phyloP scores from a whole-genome alignment of 257 asterid species.

The Jacaranda copaia region DNA sequence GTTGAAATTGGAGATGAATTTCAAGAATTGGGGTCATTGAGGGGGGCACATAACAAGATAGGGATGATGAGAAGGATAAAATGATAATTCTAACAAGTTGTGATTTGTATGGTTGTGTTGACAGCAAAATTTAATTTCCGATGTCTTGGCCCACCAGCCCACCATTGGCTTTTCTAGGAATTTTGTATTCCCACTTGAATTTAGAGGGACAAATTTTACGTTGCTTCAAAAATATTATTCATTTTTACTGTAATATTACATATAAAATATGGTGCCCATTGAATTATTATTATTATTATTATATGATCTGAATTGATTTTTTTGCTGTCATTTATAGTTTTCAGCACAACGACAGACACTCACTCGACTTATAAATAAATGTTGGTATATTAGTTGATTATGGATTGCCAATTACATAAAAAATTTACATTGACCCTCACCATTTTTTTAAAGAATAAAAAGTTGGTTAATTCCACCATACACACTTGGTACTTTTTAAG shows the following conservation, averaged over 20 bases:
- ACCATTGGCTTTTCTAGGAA: constrained; percentile 13
- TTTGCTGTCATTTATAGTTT: too few species aligned
- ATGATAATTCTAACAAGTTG: constrained; percentile 31
- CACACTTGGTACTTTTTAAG: background rate
- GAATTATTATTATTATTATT: too few species aligned
- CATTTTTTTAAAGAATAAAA: background rate
- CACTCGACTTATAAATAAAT: too few species aligned
- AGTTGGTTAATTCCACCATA: background rate
- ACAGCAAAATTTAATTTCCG: constrained; percentile 19
- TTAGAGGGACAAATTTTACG: background rate
- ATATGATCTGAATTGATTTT: too few species aligned
- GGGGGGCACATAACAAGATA: background rate
- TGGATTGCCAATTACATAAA: too few species aligned
- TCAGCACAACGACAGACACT: too few species aligned
- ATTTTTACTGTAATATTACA: too few species aligned
- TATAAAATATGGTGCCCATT: too few species aligned
- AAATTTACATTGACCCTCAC: too few species aligned
- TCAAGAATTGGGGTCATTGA: constrained; percentile 6
- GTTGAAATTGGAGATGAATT: constrained; percentile 7
- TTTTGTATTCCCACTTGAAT: constrained; percentile 29
- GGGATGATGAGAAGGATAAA: constrained; percentile 11
- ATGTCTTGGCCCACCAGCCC: constrained; percentile 37
- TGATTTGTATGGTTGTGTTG: constrained; percentile 35
- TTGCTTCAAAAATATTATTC: background rate
- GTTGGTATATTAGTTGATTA: too few species aligned